Evolutionary conservation across 2,329 filamentous ascomycete species (phyloP).

Genomic region (Alternaria metachromatica): DNA sequence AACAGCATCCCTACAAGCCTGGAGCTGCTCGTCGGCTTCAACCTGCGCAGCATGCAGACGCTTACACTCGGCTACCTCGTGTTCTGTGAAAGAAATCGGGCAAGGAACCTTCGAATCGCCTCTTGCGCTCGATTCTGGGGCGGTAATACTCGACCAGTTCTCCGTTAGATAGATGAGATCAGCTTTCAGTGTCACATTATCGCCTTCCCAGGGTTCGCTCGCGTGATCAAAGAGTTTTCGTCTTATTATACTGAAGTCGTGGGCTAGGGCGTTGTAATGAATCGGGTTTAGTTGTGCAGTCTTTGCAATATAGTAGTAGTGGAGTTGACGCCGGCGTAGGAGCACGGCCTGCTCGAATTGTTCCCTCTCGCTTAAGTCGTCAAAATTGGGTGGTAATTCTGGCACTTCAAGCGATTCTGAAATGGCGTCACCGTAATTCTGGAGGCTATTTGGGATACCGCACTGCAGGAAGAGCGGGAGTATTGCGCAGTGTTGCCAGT

Average conservation of each 20-base stretch:
- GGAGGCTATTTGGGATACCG: slow-evolving; percentile 49
- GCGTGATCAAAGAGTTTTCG: slow-evolving; percentile 36
- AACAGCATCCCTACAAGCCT: slow-evolving; percentile 29
- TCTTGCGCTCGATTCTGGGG: slow-evolving; percentile 3
- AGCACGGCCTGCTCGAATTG: slow-evolving; percentile 35
- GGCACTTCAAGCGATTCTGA: slow-evolving; percentile 31
- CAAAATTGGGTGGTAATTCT: slow-evolving; percentile 30
- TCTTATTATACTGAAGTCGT: slow-evolving; percentile 27
- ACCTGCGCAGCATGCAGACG: slow-evolving; percentile 27
- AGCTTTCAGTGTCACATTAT: slow-evolving; percentile 37
- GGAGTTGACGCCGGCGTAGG: slow-evolving; percentile 36
- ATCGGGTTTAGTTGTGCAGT: slow-evolving; percentile 32
- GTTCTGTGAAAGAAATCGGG: slow-evolving; percentile 29
- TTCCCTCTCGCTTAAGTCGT: slow-evolving; percentile 26
- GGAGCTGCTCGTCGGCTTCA: slow-evolving; percentile 33
- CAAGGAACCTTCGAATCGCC: slow-evolving; percentile 18
- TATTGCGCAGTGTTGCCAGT: slow-evolving; percentile 39
- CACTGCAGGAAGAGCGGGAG: slow-evolving; percentile 49
- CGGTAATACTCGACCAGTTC: slow-evolving; percentile 27
- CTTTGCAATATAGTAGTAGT: slow-evolving; percentile 38
- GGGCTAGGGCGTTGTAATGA: slow-evolving; percentile 34
- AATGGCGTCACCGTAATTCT: slow-evolving; percentile 50
- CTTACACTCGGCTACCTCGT: slow-evolving; percentile 26
- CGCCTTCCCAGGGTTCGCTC: slow-evolving; percentile 38
- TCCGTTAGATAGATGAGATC: slow-evolving; percentile 28